These are phyloP conservation scores for Prosopis cineraria DNA, from an alignment of 306 rosid species.

Conservation along the genomic window DNA sequence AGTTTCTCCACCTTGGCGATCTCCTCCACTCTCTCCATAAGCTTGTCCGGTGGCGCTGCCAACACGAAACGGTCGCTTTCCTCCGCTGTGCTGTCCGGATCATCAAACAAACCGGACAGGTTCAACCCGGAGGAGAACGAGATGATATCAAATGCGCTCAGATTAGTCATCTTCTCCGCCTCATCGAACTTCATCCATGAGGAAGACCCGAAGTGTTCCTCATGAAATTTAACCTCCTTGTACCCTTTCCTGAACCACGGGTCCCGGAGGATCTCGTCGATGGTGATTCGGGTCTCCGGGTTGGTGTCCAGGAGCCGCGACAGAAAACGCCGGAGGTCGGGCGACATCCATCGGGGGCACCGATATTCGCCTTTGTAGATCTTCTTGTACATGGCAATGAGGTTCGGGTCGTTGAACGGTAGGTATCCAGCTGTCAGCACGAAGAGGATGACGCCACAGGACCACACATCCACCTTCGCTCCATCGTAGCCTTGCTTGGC, in stretches of 20 bases:
- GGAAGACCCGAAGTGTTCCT: conserved; percentile 27
- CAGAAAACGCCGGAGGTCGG: conserved; percentile 41
- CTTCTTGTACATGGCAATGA: conserved; percentile 48
- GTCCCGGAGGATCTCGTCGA: conserved; percentile 44
- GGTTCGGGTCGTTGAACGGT: conserved; percentile 50
- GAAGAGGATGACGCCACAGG: conserved; percentile 49
- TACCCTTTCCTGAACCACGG: conserved; percentile 50
- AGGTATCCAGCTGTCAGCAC: conserved; percentile 45
- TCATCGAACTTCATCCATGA: conserved; percentile 2
- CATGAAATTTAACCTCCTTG: conserved; percentile 31
- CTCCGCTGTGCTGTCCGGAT: background rate
- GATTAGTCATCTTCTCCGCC: conserved; percentile 2
- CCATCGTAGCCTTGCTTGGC: conserved; percentile 53
- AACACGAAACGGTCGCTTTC: conserved; percentile 34
- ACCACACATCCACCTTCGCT: conserved; percentile 50
- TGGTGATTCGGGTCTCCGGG: conserved; percentile 49
- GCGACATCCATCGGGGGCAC: conserved; percentile 53
- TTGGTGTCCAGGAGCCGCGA: conserved; percentile 36
- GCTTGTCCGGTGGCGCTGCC: conserved; percentile 32
- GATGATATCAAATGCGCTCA: conserved; percentile 51
- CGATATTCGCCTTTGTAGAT: conserved; percentile 50
- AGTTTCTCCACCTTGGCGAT: conserved; percentile 35
- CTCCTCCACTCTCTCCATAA: conserved; percentile 36
- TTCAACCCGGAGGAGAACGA: conserved; percentile 45
- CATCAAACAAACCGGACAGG: conserved; percentile 42